A percentile compares a stretch with the other conserved stretches of the same genome.
These are phyloP conservation scores for Serendipita sp. DNA, from an alignment of 768 basidiomycete species.

Conservation along the genomic window DNA sequence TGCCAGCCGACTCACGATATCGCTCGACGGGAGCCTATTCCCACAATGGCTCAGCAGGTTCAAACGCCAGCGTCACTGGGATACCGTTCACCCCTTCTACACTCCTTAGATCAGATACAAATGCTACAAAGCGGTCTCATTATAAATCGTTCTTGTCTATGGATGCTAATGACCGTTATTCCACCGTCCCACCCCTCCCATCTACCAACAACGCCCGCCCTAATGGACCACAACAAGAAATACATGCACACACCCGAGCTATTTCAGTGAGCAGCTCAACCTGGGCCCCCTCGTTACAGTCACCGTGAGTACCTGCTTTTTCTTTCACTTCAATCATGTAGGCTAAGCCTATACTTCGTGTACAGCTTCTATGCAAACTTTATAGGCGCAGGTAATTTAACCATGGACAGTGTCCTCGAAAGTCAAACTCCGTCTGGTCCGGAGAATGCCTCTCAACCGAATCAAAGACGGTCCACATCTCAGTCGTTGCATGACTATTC, in stretches of 20 bases:
- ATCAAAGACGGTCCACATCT: background rate
- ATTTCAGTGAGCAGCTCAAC: slow-evolving; percentile 1
- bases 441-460: background rate
- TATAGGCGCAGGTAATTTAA: background rate
- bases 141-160: background rate
- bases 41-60: background rate
- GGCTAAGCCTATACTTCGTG: background rate
- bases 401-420: background rate
- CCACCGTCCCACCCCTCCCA: background rate
- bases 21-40: background rate
- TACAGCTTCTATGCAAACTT: background rate
- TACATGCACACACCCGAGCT: background rate
- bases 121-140: background rate
- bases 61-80: background rate
- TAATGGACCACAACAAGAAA: background rate
- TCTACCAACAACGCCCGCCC: background rate
- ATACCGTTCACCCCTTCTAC: background rate
- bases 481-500: background rate
- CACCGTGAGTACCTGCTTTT: background rate
- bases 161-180: background rate
- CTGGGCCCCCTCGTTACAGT: background rate
- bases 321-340: background rate
- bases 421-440: background rate
- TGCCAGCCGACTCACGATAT: background rate
- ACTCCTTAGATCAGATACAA: background rate